Percentiles rank a stretch among this genome's conserved stretches.
Conservation (phyloP, 2,329 filamentous ascomycete species). For the Pseudonectria foliicola region DNA sequence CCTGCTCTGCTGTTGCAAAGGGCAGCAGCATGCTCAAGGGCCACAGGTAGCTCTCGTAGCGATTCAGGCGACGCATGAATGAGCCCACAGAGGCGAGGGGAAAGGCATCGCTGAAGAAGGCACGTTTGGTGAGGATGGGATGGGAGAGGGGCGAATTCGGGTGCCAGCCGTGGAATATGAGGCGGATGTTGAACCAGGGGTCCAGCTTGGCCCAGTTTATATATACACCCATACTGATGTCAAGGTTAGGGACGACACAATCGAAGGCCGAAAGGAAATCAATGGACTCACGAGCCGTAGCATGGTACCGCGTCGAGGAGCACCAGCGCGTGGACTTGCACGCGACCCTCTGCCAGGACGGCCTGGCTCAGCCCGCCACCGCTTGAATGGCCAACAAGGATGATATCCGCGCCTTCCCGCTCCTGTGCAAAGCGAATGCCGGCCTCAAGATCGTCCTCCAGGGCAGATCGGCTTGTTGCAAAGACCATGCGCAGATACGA, state of each 20-base stretch:
- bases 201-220: conserved; percentile 40
- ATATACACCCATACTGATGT: conserved; percentile 35
- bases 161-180: conserved; percentile 40
- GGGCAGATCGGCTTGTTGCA: conserved; percentile 32
- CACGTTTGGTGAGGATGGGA: conserved; percentile 37
- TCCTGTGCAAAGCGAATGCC: conserved; percentile 32
- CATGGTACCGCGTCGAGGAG: conserved; percentile 41
- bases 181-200: conserved; percentile 40
- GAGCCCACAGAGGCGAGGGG: conserved; percentile 31
- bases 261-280: too few species aligned
- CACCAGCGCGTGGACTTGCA: conserved; percentile 36
- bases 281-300: conserved; percentile 26
- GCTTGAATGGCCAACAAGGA: conserved; percentile 45
- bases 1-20: conserved; percentile 34
- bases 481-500: conserved; percentile 42
- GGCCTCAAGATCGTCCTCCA: conserved; percentile 38
- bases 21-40: conserved; percentile 39
- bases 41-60: conserved; percentile 48
- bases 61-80: conserved; percentile 36
- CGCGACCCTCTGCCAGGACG: conserved; percentile 33
- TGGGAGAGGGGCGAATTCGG: conserved; percentile 46
- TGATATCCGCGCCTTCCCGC: conserved; percentile 23
- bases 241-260: too few species aligned
- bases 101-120: conserved; percentile 43
- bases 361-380: conserved; percentile 45